Conservation (phyloP, 2,329 filamentous ascomycete species). For the Graphilbum sp. region DNA sequence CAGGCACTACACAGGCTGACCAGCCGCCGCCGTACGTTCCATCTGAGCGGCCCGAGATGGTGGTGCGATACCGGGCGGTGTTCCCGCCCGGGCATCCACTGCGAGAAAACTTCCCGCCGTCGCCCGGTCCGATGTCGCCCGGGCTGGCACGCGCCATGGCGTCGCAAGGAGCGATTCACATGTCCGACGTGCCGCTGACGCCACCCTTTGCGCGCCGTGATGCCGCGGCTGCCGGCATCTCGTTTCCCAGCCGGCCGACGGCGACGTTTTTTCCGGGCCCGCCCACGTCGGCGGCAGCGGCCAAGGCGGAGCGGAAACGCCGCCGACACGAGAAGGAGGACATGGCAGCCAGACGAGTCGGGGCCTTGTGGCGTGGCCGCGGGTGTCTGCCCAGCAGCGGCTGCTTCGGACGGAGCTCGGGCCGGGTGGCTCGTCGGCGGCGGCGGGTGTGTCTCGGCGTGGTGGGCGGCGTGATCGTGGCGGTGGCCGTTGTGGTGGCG, state of each 20-base stretch:
- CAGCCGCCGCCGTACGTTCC: slow-evolving; percentile 40
- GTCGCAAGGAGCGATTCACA: slow-evolving; percentile 40
- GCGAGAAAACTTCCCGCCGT: slow-evolving; percentile 31
- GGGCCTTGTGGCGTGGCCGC: slow-evolving; percentile 49
- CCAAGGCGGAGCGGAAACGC: slow-evolving; percentile 33
- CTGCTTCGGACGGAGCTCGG: slow-evolving; percentile 47
- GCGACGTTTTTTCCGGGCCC: slow-evolving; percentile 20
- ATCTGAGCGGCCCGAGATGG: slow-evolving; percentile 20
- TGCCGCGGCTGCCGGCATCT: slow-evolving; percentile 9
- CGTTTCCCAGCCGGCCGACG: slow-evolving; percentile 27
- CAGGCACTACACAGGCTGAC: neutral
- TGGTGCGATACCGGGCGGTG: slow-evolving; percentile 37
- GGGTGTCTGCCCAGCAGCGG: slow-evolving; percentile 46
- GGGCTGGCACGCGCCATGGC: slow-evolving; percentile 45
- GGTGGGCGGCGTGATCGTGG: slow-evolving; percentile 25
- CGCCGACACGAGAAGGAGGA: slow-evolving; percentile 52
- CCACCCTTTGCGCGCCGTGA: slow-evolving; percentile 17
- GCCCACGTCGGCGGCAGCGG: slow-evolving; percentile 7
- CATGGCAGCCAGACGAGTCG: slow-evolving; percentile 34
- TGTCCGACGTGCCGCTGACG: slow-evolving; percentile 42
- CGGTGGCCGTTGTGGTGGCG: slow-evolving; percentile 36
- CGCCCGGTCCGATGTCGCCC: slow-evolving; percentile 46
- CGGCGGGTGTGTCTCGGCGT: slow-evolving; percentile 43
- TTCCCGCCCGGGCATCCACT: slow-evolving; percentile 37
- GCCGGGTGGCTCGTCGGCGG: slow-evolving; percentile 46